phyloP scores from a whole-genome alignment of 2,329 filamentous ascomycete species.

The Penicillium sclerotigenum region DNA sequence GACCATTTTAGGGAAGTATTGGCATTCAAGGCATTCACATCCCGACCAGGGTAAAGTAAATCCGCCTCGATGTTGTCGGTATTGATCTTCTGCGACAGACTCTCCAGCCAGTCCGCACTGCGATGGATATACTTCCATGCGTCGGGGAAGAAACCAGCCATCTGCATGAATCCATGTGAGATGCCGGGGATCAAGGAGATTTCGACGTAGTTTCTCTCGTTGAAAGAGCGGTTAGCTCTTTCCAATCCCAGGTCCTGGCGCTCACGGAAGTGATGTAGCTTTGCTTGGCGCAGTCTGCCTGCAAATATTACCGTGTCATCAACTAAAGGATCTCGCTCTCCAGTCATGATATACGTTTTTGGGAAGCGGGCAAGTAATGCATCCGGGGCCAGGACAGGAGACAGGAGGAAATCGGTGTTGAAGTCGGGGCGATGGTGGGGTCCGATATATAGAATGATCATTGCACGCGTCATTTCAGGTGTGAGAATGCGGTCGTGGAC shows the following conservation, averaged over 20 bases:
- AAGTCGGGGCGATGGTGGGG: constrained; percentile 93
- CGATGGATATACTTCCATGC: constrained; percentile 84
- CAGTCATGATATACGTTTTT: constrained; percentile 89
- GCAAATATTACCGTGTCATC: constrained; percentile 98
- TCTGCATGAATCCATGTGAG: constrained; percentile 90
- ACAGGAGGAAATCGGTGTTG: constrained; percentile 82
- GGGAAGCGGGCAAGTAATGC: constrained; percentile 80
- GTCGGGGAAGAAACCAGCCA: constrained; percentile 81
- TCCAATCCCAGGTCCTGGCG: constrained; percentile 56
- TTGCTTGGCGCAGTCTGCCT: constrained; percentile 78
- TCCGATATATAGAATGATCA: constrained; percentile 97
- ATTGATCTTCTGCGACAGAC: constrained; percentile 57
- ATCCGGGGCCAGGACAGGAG: constrained; percentile 85
- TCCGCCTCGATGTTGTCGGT: constrained; percentile 17
- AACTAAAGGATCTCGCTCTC: constrained; percentile 90
- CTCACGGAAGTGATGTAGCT: constrained; percentile 55
- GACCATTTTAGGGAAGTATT: constrained; percentile 1
- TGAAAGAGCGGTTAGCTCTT: constrained; percentile 57
- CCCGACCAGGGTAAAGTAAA: constrained; percentile 12
- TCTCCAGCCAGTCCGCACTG: constrained; percentile 76
- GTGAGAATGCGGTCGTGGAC: constrained; percentile 93
- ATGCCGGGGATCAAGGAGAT: constrained; percentile 84
- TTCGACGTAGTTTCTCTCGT: constrained; percentile 73
- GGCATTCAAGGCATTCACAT: neutral
- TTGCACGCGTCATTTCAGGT: constrained; percentile 97